Conservation (phyloP, 345 rosid genomes). For the Gossypium australe region DNA sequence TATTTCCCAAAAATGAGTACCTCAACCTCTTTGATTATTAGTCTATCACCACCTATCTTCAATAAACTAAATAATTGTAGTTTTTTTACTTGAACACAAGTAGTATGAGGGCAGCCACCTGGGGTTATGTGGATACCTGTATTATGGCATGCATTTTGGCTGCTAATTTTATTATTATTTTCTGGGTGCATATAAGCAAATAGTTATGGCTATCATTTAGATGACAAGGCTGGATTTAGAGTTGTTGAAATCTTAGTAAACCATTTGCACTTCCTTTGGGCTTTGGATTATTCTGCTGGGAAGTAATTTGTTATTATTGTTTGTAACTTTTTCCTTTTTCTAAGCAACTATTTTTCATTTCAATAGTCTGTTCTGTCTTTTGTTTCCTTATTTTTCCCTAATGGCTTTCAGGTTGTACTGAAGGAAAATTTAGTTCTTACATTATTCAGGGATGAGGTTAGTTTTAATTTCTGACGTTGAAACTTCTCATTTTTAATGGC, state of each 20-base stretch:
- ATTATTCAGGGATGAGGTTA: constrained; percentile 92
- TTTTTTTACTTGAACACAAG: not conserved
- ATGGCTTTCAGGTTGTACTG: constrained; percentile 70
- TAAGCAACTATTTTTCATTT: not conserved
- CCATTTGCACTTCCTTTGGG: not conserved
- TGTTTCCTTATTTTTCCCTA: constrained; percentile 3
- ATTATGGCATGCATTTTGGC: not conserved
- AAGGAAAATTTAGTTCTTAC: constrained; percentile 88
- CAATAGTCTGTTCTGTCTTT: not conserved
- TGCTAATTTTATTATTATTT: not conserved
- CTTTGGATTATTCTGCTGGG: not conserved
- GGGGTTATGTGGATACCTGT: not conserved
- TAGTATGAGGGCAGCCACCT: not conserved
- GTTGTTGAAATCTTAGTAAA: not conserved
- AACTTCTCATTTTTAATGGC: constrained; percentile 20
- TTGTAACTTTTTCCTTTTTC: not conserved
- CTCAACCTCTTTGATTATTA: not conserved
- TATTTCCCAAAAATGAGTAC: not conserved
- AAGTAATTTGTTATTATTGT: not conserved
- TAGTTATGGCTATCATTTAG: not conserved
- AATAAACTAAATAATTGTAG: not conserved
- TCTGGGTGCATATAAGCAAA: not conserved
- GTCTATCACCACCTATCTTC: not conserved
- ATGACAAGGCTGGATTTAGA: constrained; percentile 5
- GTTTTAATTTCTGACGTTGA: constrained; percentile 17